These are phyloP conservation scores for Tetrastigma voinierianum DNA, from an alignment of 164 flowering plant genomes.

Conservation along the genomic window DNA sequence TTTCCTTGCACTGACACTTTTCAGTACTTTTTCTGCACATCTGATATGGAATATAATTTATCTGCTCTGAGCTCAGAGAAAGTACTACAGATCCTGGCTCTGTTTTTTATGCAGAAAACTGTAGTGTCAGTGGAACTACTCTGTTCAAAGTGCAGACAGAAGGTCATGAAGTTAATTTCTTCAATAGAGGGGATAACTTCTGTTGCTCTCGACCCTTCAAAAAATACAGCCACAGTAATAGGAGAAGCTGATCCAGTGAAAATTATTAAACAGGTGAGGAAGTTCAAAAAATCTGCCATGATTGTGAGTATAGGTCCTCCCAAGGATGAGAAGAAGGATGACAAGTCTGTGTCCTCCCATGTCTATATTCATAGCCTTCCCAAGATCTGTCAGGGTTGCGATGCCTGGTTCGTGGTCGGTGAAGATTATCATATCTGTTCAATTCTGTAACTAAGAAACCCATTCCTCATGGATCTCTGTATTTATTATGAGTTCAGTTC, in stretches of 20 bases:
- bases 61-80: constrained; percentile 6
- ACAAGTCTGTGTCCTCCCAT: constrained; percentile 21
- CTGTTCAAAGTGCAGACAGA: constrained; percentile 57
- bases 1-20: constrained; percentile 21
- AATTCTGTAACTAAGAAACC: constrained; percentile 28
- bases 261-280: constrained; percentile 49
- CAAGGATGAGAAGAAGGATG: constrained; percentile 48
- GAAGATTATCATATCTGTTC: constrained; percentile 37
- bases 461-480: not conserved
- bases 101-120: constrained; percentile 48
- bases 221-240: constrained; percentile 40
- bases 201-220: constrained; percentile 51
- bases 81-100: constrained; percentile 23
- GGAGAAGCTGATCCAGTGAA: constrained; percentile 57
- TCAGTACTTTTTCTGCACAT: constrained; percentile 14
- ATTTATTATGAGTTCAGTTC: too few species aligned
- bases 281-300: constrained; percentile 42
- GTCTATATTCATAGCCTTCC: constrained; percentile 19
- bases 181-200: constrained; percentile 57
- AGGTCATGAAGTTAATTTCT: constrained; percentile 59
- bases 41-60: not conserved
- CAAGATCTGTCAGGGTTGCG: constrained; percentile 47
- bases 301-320: constrained; percentile 45
- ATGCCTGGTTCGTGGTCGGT: constrained; percentile 46
- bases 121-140: constrained; percentile 57